Conservation (phyloP, 148 eudicot species). For the Amaranthus cruentus region DNA sequence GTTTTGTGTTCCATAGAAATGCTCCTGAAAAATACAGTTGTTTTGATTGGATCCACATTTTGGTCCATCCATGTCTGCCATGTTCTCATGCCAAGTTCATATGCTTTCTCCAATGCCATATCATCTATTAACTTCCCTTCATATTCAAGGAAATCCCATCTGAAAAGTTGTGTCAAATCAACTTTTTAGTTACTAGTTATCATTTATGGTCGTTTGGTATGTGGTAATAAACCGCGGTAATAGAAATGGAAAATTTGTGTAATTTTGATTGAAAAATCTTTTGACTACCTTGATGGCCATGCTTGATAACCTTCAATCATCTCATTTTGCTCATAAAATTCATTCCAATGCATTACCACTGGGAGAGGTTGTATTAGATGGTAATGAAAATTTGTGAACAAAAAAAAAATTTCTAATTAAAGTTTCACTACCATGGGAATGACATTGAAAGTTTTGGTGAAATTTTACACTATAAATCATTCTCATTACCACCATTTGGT, state of each 20-base stretch:
- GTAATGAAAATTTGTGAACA: too few species aligned
- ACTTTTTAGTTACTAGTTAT: not conserved
- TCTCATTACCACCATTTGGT: too few species aligned
- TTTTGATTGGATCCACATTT: slow-evolving; percentile 36
- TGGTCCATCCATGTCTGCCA: slow-evolving; percentile 44
- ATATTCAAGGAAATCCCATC: slow-evolving; percentile 44
- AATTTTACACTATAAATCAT: too few species aligned
- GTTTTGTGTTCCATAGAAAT: slow-evolving; percentile 46
- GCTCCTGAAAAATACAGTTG: slow-evolving; percentile 41
- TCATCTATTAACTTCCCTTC: slow-evolving; percentile 28
- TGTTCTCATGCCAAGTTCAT: slow-evolving; percentile 36
- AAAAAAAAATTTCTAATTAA: too few species aligned
- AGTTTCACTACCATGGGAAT: too few species aligned
- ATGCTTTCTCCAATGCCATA: slow-evolving; percentile 33
- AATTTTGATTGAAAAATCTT: not conserved
- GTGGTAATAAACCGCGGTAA: not conserved
- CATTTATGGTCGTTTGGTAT: too few species aligned
- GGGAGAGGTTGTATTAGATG: too few species aligned
- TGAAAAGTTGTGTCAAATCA: slow-evolving; percentile 9
- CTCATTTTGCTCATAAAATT: too few species aligned
- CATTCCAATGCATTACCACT: too few species aligned
- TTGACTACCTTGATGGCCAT: too few species aligned
- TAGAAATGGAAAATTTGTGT: not conserved
- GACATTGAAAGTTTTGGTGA: too few species aligned
- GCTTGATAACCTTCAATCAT: too few species aligned